Evolutionary conservation across 768 basidiomycete species (phyloP).

Genomic region (Clavaria fumosa): DNA sequence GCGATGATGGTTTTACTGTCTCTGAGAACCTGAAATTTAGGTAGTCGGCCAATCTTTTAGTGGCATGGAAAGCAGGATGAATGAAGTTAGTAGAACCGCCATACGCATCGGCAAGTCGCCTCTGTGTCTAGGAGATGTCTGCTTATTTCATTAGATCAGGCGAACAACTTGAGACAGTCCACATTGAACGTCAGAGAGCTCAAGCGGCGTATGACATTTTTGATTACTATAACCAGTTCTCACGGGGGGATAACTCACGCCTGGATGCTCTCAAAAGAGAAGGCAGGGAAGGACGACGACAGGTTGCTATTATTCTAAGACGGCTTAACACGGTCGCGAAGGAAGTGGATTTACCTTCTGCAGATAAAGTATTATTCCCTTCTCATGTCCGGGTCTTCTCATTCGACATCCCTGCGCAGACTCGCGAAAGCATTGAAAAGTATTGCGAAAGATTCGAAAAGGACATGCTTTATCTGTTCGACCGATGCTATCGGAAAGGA

Average conservation of each 20-base stretch:
- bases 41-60: constrained; percentile 77
- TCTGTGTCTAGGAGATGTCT: too few species aligned
- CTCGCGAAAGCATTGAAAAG: constrained; percentile 83
- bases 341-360: constrained; percentile 78
- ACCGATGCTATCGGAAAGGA: constrained; percentile 88
- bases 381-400: background rate
- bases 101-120: constrained; percentile 67
- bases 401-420: constrained; percentile 27
- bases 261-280: constrained; percentile 73
- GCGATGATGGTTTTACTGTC: constrained; percentile 2
- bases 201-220: constrained; percentile 91
- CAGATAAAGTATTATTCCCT: constrained; percentile 46
- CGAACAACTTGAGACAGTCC: constrained; percentile 90
- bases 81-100: constrained; percentile 85
- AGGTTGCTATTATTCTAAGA: constrained; percentile 77
- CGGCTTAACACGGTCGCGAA: constrained; percentile 78
- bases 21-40: constrained; percentile 25
- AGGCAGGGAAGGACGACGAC: constrained; percentile 74
- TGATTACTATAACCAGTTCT: constrained; percentile 87
- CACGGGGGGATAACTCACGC: constrained; percentile 59
- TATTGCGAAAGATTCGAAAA: constrained; percentile 99
- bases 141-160: too few species aligned
- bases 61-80: constrained; percentile 83
- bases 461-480: constrained; percentile 93
- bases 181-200: constrained; percentile 81